Conservation (phyloP, 2,329 filamentous ascomycete species). For the Cladosporium sp. region DNA sequence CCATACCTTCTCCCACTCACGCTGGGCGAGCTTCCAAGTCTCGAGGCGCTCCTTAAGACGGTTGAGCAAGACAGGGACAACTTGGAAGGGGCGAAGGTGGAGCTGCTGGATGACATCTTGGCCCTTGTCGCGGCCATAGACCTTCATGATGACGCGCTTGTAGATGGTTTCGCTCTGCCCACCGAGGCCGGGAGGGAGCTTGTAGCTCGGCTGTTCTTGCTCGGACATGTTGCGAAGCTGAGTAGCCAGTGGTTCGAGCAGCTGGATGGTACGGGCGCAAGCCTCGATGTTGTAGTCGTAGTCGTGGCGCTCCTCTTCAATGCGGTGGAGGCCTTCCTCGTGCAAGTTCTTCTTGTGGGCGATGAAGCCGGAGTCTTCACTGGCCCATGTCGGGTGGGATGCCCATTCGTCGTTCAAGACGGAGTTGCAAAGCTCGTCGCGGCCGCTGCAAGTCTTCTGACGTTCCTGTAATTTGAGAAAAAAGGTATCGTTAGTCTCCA, state of each 20-base stretch:
- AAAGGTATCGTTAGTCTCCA: slow-evolving; percentile 3
- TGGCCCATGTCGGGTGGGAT: slow-evolving; percentile 97
- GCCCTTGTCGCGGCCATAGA: slow-evolving; percentile 83
- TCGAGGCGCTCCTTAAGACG: slow-evolving; percentile 94
- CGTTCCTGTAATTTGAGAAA: slow-evolving; percentile 56
- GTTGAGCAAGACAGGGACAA: slow-evolving; percentile 83
- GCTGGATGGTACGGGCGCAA: slow-evolving; percentile 89
- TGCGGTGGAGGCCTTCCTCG: slow-evolving; percentile 90
- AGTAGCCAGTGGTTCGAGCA: slow-evolving; percentile 90
- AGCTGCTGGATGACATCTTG: slow-evolving; percentile 82
- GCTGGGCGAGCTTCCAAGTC: slow-evolving; percentile 94
- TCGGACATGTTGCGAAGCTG: slow-evolving; percentile 74
- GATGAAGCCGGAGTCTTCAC: slow-evolving; percentile 95
- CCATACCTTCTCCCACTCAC: slow-evolving; percentile 99
- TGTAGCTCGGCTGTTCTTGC: slow-evolving; percentile 65
- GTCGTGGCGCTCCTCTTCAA: slow-evolving; percentile 96
- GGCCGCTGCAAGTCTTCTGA: slow-evolving; percentile 85
- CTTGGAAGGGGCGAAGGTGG: slow-evolving; percentile 76
- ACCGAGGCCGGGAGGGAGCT: slow-evolving; percentile 76
- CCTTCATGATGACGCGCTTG: slow-evolving; percentile 94
- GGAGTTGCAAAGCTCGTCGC: slow-evolving; percentile 88
- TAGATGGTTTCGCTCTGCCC: slow-evolving; percentile 96
- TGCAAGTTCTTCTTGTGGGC: slow-evolving; percentile 95
- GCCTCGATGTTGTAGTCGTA: slow-evolving; percentile 99
- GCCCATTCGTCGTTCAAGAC: slow-evolving; percentile 98